phyloP scores from a whole-genome alignment of 1,284 basidiomycete species.

The Acaromyces ingoldii region DNA sequence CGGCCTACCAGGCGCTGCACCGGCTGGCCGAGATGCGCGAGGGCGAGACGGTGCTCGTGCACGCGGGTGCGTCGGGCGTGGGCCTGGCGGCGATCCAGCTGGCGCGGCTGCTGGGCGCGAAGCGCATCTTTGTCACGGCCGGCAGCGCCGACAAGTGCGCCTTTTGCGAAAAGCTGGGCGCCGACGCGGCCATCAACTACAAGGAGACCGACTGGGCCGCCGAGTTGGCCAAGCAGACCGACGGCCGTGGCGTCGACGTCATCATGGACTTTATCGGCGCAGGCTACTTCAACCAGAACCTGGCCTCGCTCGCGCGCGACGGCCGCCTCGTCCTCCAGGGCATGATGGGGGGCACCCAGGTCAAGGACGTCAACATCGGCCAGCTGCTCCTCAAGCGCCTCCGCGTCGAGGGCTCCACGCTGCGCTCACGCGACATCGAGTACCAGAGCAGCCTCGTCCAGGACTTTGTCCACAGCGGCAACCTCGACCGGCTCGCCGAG shows the following conservation, averaged over 20 bases:
- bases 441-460: conserved; percentile 76
- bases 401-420: conserved; percentile 79
- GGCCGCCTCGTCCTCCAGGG: conserved; percentile 71
- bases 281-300: conserved; percentile 76
- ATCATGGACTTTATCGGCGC: conserved; percentile 83
- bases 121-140: conserved; percentile 60
- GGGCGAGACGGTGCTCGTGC: conserved; percentile 72
- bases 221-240: conserved; percentile 55
- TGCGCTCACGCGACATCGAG: conserved; percentile 69
- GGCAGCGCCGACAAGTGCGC: conserved; percentile 78
- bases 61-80: conserved; percentile 64
- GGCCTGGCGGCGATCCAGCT: conserved; percentile 87
- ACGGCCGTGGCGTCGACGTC: conserved; percentile 64
- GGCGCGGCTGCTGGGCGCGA: conserved; percentile 66
- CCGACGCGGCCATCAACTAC: conserved; percentile 75
- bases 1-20: conserved; percentile 44
- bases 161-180: conserved; percentile 63
- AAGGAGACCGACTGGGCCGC: conserved; percentile 71
- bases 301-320: conserved; percentile 69
- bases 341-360: conserved; percentile 66
- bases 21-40: conserved; percentile 52
- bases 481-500: conserved; percentile 14
- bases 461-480: conserved; percentile 56
- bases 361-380: conserved; percentile 63
- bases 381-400: conserved; percentile 79